Percentiles rank a stretch among this genome's conserved stretches.
phyloP scores from a whole-genome alignment of 352 stramenopile genomes.

The Pythium aquatile region DNA sequence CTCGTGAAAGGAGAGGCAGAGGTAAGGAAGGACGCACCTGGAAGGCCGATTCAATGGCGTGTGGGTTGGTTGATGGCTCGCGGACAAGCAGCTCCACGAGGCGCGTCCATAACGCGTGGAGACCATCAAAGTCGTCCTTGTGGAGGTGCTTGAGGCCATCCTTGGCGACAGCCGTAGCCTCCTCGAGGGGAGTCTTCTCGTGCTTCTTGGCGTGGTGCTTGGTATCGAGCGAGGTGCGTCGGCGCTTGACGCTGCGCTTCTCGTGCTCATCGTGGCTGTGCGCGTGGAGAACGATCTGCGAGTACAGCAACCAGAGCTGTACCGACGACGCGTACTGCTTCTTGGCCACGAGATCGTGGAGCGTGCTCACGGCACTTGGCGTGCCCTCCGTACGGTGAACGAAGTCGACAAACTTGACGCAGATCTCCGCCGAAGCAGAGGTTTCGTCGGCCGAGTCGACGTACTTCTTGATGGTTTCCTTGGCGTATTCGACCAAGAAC shows the following conservation, averaged over 20 bases:
- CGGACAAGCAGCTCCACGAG: slow-evolving; percentile 56
- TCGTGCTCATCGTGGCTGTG: slow-evolving; percentile 25
- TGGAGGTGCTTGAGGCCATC: slow-evolving; percentile 42
- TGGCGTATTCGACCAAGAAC: slow-evolving; percentile 55
- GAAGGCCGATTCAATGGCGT: slow-evolving; percentile 48
- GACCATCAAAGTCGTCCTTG: slow-evolving; percentile 40
- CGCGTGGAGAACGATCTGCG: slow-evolving; percentile 65
- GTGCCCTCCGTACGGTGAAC: slow-evolving; percentile 67
- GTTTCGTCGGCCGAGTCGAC: slow-evolving; percentile 26
- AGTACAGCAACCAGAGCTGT: slow-evolving; percentile 65
- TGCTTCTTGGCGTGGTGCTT: slow-evolving; percentile 23
- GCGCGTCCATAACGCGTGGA: slow-evolving; percentile 48
- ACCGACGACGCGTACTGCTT: slow-evolving; percentile 23
- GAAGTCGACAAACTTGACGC: slow-evolving; percentile 64
- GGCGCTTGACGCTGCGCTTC: slow-evolving; percentile 45
- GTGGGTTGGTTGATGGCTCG: slow-evolving; percentile 14
- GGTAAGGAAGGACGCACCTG: slow-evolving; percentile 21
- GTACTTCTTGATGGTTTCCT: slow-evolving; percentile 55
- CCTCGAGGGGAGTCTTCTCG: slow-evolving; percentile 32
- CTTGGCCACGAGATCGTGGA: slow-evolving; percentile 43
- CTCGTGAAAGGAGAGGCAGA: not conserved
- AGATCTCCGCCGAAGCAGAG: slow-evolving; percentile 27
- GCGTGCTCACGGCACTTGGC: slow-evolving; percentile 37
- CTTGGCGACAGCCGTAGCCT: slow-evolving; percentile 49
- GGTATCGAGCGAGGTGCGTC: slow-evolving; percentile 36